These are phyloP conservation scores for Thecamonas trahens DNA, from an alignment of 78 protist species.

Conservation along the genomic window DNA sequence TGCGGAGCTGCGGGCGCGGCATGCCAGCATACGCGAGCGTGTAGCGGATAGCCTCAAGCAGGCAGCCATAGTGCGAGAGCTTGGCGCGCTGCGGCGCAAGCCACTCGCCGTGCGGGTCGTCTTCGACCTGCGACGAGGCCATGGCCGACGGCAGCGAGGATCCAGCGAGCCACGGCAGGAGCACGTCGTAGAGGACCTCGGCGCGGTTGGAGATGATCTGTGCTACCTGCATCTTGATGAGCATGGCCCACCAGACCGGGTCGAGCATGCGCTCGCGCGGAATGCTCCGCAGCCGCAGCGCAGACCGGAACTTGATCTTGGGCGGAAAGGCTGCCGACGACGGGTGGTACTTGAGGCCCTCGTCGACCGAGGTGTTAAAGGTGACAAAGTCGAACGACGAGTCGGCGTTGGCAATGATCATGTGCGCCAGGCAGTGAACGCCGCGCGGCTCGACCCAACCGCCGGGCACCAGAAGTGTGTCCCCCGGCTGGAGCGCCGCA, in stretches of 20 bases:
- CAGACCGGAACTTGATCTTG: neutral
- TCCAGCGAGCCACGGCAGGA: constrained; percentile 12
- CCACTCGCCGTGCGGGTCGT: constrained; percentile 5
- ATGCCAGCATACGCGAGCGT: neutral
- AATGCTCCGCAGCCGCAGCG: neutral
- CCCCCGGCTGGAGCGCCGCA: no score
- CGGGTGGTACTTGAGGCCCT: no score
- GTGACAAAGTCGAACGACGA: no score
- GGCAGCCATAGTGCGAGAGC: neutral
- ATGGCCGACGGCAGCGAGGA: neutral
- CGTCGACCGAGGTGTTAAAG: no score
- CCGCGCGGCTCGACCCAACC: no score
- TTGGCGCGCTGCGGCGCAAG: constrained; percentile 1
- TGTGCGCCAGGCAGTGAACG: no score
- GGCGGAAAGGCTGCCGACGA: no score
- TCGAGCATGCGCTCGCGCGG: neutral
- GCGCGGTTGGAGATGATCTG: neutral
- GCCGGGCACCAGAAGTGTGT: no score
- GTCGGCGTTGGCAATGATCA: no score
- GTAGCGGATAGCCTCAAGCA: constrained; percentile 5
- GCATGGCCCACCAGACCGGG: constrained; percentile 1
- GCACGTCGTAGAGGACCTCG: constrained; percentile 18
- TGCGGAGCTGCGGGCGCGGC: neutral
- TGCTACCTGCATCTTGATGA: neutral
- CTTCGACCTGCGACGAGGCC: neutral